A percentile compares a stretch with the other conserved stretches of the same genome.
These are phyloP conservation scores for Ogataea saltuana DNA, from an alignment of 805 yeast genomes.

Conservation along the genomic window DNA sequence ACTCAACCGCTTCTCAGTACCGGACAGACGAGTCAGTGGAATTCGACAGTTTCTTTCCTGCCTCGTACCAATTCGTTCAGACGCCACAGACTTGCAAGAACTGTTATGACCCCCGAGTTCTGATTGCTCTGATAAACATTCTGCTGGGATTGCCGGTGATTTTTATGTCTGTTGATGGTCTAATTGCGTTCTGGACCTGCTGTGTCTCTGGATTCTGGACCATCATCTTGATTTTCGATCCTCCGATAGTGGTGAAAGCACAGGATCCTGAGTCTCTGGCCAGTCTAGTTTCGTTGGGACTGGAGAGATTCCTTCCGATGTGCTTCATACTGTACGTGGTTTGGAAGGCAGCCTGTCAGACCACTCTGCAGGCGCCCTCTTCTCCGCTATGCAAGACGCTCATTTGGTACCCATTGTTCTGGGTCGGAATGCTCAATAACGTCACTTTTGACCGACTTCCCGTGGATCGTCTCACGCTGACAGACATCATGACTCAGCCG, in stretches of 20 bases:
- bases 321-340: constrained; percentile 69
- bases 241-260: constrained; percentile 65
- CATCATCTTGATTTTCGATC: constrained; percentile 70
- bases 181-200: constrained; percentile 60
- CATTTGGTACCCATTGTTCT: constrained; percentile 77
- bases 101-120: constrained; percentile 69
- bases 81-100: constrained; percentile 55
- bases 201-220: constrained; percentile 82
- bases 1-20: constrained; percentile 46
- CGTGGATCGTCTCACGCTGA: constrained; percentile 74
- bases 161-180: constrained; percentile 43
- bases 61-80: constrained; percentile 63
- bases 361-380: constrained; percentile 43
- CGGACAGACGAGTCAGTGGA: constrained; percentile 50
- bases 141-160: constrained; percentile 63
- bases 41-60: constrained; percentile 74
- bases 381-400: constrained; percentile 47
- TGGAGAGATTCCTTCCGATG: constrained; percentile 74
- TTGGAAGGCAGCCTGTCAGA: constrained; percentile 57
- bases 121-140: constrained; percentile 58
- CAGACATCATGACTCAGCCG: constrained; percentile 71
- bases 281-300: constrained; percentile 64
- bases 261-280: constrained; percentile 55
- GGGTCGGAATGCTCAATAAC: constrained; percentile 85
- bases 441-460: constrained; percentile 87